Base-by-base conservation (phyloP, 1,284 basidiomycete genomes). In the Ustilago nuda region DNA sequence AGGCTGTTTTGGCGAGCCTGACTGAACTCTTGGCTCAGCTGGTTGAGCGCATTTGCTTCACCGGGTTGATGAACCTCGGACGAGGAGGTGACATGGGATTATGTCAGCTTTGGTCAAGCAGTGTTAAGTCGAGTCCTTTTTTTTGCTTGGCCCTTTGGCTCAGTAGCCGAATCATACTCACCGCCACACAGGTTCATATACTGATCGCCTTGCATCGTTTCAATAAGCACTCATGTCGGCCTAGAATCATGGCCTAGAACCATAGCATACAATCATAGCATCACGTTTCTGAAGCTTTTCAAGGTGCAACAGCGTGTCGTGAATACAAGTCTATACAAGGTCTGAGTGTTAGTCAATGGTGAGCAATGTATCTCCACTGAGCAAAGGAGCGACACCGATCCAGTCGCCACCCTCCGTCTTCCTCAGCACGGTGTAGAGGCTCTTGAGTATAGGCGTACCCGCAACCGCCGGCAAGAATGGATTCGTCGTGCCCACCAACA, bases 371-470 rank as follows among this genome's bases (percentile, higher is more conserved):
- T 37, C n/a, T 46, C 56, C 54, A 13, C 17, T 50, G n/a, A 57
- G 56, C 52, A 72, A 30, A 27, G 65, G 65, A 19, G 71, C 71
- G 27, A 73, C 54, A 8, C 70, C 65, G 13, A 72, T 72, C 70
- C 61, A 72, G 39, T 72, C 70, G 7, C 70, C 64, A 8, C 8
- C 17, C 2, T 27, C 17, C 11, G 43, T 64, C 54, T 48, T 63
- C 33, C 54, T 43, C 11, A 73, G 50, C 30, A 75, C 72, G 35
- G 64, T 66, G 37, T 75, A 75, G 12, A 75, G 19, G 37, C 60
- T 75, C 57, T 66, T 66, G n/a, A 75, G 67, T 30, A 75, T 55
- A 0, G 72, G 72, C 1, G 60, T 70, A 4, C 66, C 72, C 8
- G 60, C 62, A n/a, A 75, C 72, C 3, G 63, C 41, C 8, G 72